Evolutionary conservation across 176 grass and related monocot species (phyloP), one percentile per base, ranked within the genome.

Genomic region (Phoenix roebelenii): DNA sequence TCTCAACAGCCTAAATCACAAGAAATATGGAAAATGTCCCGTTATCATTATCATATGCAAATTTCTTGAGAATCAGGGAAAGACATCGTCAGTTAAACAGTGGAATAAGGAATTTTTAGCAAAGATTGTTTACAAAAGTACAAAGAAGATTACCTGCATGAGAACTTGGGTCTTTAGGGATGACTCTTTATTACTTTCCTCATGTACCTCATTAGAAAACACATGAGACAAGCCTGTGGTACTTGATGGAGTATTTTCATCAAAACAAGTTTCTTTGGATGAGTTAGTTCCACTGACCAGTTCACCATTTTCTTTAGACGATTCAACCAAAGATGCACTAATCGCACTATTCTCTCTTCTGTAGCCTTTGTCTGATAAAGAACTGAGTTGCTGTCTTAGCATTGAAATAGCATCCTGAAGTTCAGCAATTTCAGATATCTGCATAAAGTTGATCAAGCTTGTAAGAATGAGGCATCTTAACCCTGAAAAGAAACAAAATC

Each of bases 351-450:
- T 66, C 61, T 85, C 76, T 4, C 58, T 85, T 64, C 58, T 79
- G 23, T 59, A 65, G 18, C 59, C 73, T 50, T 81, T 78, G 14
- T 52, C 49, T 29, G 71, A 68, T 18, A 87, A 51, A 44, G 78
- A 86, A 67, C 55, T 51, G 23, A 74, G 68, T 82, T 96, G 79
- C 75, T 76, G 77, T 65, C 78, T 97, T 60, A 91, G 44, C 18
- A 72, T 22, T 26, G 63, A 29, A 77, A 97, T 71, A 22, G 66
- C 61, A 69, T 88, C 81, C 65, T 57, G 80, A 59, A 97, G 81
- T 72, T 97, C 81, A 55, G 58, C 61, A 78, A 76, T 91, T 88
- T 97, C 92, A 58, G 83, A 73, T 14, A 58, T 74, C 92, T 97
- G 70, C 67, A 63, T 49, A 49, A 66, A 82, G 44, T 77, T 64